Conservation (phyloP, 352 stramenopile species). For the Plasmopara viticola region DNA sequence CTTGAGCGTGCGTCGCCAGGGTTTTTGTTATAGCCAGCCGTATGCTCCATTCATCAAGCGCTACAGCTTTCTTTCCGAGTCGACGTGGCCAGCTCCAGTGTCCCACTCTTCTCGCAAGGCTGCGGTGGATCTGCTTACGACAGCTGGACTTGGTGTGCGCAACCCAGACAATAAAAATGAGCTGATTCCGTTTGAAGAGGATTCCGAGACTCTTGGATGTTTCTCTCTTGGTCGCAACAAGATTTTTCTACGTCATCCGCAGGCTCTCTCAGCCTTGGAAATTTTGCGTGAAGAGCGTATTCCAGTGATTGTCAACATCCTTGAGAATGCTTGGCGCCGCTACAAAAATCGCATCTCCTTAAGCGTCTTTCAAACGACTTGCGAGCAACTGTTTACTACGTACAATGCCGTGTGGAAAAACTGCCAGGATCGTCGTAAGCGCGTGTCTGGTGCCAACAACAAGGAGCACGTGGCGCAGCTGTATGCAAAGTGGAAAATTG, state of each 20-base stretch:
- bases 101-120: slow-evolving; percentile 68
- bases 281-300: slow-evolving; percentile 74
- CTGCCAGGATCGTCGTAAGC: slow-evolving; percentile 65
- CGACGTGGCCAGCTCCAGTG: slow-evolving; percentile 62
- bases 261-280: slow-evolving; percentile 84
- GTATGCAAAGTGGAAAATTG: slow-evolving; percentile 53
- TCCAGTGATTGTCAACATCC: slow-evolving; percentile 68
- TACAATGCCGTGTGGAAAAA: slow-evolving; percentile 56
- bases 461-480: slow-evolving; percentile 48
- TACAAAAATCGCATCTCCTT: slow-evolving; percentile 73
- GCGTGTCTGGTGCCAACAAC: slow-evolving; percentile 41
- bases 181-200: slow-evolving; percentile 67
- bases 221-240: slow-evolving; percentile 84
- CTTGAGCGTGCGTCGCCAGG: slow-evolving; percentile 72
- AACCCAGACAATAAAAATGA: slow-evolving; percentile 39
- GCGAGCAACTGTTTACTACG: slow-evolving; percentile 41
- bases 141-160: slow-evolving; percentile 46
- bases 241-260: slow-evolving; percentile 86
- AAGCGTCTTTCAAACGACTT: slow-evolving; percentile 47
- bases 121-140: slow-evolving; percentile 66
- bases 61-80: slow-evolving; percentile 78
- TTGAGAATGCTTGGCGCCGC: slow-evolving; percentile 79
- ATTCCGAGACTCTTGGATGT: slow-evolving; percentile 64
- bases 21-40: slow-evolving; percentile 79
- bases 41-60: slow-evolving; percentile 80